phyloP scores from a whole-genome alignment of 768 basidiomycete genomes.

The Tulasnella calospora region DNA sequence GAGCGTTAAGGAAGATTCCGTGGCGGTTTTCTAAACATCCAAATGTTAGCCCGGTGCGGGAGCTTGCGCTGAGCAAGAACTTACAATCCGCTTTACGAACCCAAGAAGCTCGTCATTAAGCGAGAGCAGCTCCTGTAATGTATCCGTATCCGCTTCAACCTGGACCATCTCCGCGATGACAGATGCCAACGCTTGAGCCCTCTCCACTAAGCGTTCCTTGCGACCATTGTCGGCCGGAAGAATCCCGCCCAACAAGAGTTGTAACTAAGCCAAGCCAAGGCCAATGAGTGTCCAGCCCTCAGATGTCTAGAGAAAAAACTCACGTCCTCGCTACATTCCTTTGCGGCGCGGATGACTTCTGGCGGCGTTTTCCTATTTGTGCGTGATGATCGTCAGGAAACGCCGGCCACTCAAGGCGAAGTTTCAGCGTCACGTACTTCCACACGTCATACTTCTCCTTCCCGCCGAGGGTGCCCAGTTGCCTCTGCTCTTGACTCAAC shows the following conservation, averaged over 20 bases:
- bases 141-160: conserved; percentile 33
- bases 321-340: conserved; percentile 30
- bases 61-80: neutral
- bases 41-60: neutral
- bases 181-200: conserved; percentile 43
- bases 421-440: conserved; percentile 24
- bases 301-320: neutral
- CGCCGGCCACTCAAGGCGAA: neutral
- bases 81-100: conserved; percentile 47
- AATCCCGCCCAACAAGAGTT: conserved; percentile 17
- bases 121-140: conserved; percentile 59
- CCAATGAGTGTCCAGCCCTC: neutral
- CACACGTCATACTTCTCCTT: conserved; percentile 37
- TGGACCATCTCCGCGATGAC: conserved; percentile 48
- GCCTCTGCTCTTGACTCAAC: conserved; percentile 33
- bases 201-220: conserved; percentile 24
- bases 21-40: neutral
- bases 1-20: conserved; percentile 6
- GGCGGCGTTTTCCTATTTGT: conserved; percentile 31
- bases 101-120: conserved; percentile 68
- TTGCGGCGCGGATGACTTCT: conserved; percentile 31
- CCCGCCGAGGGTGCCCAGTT: conserved; percentile 34
- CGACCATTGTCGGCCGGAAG: conserved; percentile 19
- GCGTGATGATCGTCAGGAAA: neutral
- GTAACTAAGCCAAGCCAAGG: neutral